Evolutionary conservation across 2,329 filamentous ascomycete genomes (phyloP).

Genomic region (Periconia sp.): DNA sequence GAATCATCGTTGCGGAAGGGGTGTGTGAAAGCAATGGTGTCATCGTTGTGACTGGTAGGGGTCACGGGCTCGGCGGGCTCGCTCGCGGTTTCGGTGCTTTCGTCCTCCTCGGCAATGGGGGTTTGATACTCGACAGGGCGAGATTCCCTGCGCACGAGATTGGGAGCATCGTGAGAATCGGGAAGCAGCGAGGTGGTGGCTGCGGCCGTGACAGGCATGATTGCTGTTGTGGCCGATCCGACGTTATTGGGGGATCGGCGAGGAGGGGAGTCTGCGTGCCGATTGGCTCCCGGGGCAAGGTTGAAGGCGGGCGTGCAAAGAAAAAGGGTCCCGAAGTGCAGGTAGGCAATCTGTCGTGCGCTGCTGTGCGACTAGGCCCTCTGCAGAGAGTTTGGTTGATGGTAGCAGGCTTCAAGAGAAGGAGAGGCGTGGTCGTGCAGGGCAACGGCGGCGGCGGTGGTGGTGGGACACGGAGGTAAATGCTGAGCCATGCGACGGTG

Average conservation of each 20-base stretch:
- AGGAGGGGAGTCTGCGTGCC: conserved; percentile 5
- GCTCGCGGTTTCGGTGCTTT: conserved; percentile 42
- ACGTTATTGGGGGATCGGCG: conserved; percentile 8
- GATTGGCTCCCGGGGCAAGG: conserved; percentile 1
- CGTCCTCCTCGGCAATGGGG: conserved; percentile 42
- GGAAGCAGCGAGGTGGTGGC: conserved; percentile 20
- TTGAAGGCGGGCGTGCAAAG: neutral
- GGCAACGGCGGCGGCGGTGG: conserved; percentile 19
- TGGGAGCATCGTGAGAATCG: conserved; percentile 14
- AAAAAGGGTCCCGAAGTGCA: neutral
- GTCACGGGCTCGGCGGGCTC: conserved; percentile 44
- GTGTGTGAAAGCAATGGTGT: conserved; percentile 28
- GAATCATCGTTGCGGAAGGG: conserved; percentile 32
- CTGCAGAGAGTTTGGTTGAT: conserved; percentile 39
- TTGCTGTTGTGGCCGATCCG: conserved; percentile 1
- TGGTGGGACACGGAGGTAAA: conserved; percentile 21
- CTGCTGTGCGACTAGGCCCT: conserved; percentile 29
- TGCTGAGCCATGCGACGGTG: conserved; percentile 37
- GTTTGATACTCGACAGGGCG: conserved; percentile 27
- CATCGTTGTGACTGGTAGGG: conserved; percentile 40
- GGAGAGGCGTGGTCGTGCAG: conserved; percentile 19
- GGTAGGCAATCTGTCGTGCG: conserved; percentile 8
- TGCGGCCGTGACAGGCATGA: conserved; percentile 22
- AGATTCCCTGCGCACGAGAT: conserved; percentile 28
- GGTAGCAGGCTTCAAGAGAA: conserved; percentile 29